Percentiles rank a stretch among this genome's conserved stretches.
phyloP scores from a whole-genome alignment of 2,329 filamentous ascomycete genomes.

The Penicillium griseofulvum region DNA sequence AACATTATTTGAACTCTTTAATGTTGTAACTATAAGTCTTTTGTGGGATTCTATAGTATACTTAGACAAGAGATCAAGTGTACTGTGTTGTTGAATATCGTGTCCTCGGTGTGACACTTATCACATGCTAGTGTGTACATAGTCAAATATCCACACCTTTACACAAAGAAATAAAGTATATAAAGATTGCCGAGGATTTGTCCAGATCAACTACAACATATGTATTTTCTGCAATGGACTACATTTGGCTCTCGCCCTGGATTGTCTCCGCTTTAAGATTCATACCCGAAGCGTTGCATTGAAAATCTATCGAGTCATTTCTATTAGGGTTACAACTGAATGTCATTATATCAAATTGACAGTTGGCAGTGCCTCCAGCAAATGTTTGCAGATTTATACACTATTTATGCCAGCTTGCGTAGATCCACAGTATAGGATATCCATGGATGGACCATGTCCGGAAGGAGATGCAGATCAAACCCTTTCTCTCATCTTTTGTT shows the following conservation, averaged over 20 bases:
- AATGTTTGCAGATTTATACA: neutral
- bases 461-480: neutral
- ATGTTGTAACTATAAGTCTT: neutral
- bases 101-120: neutral
- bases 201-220: neutral
- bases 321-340: neutral
- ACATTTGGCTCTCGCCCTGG: neutral
- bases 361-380: too few species aligned
- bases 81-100: neutral
- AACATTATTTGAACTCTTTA: neutral
- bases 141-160: neutral
- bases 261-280: neutral
- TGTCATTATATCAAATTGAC: neutral
- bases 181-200: neutral
- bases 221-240: neutral
- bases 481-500: neutral
- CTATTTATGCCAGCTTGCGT: neutral
- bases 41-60: too few species aligned
- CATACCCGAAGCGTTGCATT: neutral
- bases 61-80: neutral
- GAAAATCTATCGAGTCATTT: neutral
- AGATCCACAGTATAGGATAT: neutral
- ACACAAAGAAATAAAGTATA: neutral
- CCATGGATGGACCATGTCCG: neutral
- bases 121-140: constrained; percentile 5